Percentiles rank a stretch among this genome's conserved stretches.
Conservation (phyloP, 495 filamentous ascomycete genomes). For the Hypoxylon rickii region DNA sequence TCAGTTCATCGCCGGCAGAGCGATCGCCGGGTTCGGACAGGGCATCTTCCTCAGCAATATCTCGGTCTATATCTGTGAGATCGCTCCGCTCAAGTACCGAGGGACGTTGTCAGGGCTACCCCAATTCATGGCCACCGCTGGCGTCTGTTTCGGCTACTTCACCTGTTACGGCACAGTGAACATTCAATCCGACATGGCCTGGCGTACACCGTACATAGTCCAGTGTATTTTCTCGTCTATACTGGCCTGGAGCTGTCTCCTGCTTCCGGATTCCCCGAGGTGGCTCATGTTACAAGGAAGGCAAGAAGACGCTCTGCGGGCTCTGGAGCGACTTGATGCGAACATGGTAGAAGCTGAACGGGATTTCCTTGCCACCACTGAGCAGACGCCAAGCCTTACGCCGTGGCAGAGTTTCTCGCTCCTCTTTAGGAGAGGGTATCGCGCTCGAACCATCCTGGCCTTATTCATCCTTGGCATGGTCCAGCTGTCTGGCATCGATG, state of each 20-base stretch:
- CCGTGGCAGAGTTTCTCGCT: conserved; percentile 25
- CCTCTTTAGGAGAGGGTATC: conserved; percentile 49
- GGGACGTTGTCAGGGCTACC: conserved; percentile 59
- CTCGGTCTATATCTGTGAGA: conserved; percentile 66
- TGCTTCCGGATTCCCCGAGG: conserved; percentile 49
- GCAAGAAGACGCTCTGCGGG: conserved; percentile 38
- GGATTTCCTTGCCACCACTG: conserved; percentile 46
- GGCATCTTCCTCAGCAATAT: conserved; percentile 62
- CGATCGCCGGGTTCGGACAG: conserved; percentile 62
- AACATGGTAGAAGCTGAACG: conserved; percentile 49
- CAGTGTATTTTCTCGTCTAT: conserved; percentile 48
- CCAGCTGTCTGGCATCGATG: conserved; percentile 58
- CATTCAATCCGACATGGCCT: conserved; percentile 57
- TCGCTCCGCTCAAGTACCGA: conserved; percentile 57
- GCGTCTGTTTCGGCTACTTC: conserved; percentile 62
- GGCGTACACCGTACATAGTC: conserved; percentile 60
- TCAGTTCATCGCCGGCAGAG: conserved; percentile 60
- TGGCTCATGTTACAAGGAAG: conserved; percentile 47
- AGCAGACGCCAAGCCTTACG: conserved; percentile 44
- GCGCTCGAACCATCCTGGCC: conserved; percentile 47
- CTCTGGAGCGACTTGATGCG: conserved; percentile 54
- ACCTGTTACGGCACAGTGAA: conserved; percentile 62
- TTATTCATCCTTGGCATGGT: conserved; percentile 56
- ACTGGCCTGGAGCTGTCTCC: conserved; percentile 43
- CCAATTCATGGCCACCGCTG: conserved; percentile 59